These are phyloP conservation scores for Stephania yunnanensis DNA, from an alignment of 164 flowering plant species.

Conservation along the genomic window DNA sequence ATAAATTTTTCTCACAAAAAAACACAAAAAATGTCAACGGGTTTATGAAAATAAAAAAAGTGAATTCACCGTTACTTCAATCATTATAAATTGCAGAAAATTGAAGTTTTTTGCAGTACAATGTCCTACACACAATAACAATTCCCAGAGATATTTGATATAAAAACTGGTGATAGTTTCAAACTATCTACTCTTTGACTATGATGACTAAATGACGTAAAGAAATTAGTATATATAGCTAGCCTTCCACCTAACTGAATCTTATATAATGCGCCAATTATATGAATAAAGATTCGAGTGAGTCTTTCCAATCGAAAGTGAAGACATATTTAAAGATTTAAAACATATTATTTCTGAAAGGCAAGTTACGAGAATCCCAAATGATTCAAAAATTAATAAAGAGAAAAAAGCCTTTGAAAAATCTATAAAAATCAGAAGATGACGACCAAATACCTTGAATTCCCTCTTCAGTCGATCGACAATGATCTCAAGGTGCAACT, in stretches of 20 bases:
- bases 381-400: background rate
- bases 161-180: too few species aligned
- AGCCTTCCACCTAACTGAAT: too few species aligned
- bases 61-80: background rate
- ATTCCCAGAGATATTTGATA: too few species aligned
- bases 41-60: too few species aligned
- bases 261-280: background rate
- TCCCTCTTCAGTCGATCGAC: conserved; percentile 95
- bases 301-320: background rate
- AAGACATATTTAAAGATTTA: background rate
- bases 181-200: too few species aligned
- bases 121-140: too few species aligned
- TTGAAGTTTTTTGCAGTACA: too few species aligned
- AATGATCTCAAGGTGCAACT: conserved; percentile 94
- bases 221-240: too few species aligned
- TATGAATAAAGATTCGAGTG: background rate
- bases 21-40: background rate
- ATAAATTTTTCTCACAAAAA: background rate
- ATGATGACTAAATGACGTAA: too few species aligned
- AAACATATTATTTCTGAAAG: background rate
- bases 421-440: background rate
- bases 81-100: background rate
- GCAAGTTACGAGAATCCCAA: background rate
- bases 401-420: background rate
- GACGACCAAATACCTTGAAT: conserved; percentile 52